These are phyloP conservation scores for Stachybotrys chlorohalonatus DNA, from an alignment of 2,329 filamentous ascomycete genomes.

Conservation along the genomic window DNA sequence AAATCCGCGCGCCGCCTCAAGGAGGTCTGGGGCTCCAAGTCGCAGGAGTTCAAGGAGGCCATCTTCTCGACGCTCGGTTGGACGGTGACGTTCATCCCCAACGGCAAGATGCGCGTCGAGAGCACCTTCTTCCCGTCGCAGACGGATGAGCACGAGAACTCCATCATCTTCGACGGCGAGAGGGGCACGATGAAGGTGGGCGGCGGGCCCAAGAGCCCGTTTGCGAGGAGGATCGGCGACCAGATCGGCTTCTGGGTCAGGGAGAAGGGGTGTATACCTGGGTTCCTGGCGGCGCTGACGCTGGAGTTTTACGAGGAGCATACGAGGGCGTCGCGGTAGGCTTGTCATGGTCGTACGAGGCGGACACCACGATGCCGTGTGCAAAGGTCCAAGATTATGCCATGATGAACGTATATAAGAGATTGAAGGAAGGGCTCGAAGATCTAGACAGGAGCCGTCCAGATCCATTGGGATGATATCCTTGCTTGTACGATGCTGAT, in stretches of 20 bases:
- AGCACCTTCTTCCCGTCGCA: conserved; percentile 68
- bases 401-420: no score
- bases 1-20: conserved; percentile 82
- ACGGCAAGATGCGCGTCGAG: conserved; percentile 89
- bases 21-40: conserved; percentile 87
- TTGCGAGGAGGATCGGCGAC: conserved; percentile 75
- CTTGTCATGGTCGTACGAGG: no score
- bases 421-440: not conserved
- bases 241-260: conserved; percentile 95
- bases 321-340: conserved; percentile 8
- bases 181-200: conserved; percentile 96
- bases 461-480: not conserved
- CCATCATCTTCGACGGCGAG: conserved; percentile 82
- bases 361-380: no score
- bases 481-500: not conserved
- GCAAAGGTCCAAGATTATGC: no score
- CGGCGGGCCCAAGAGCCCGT: conserved; percentile 77
- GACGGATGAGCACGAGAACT: conserved; percentile 62
- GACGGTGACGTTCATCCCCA: conserved; percentile 94
- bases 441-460: not conserved
- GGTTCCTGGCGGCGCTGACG: conserved; percentile 83
- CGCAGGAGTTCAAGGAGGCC: conserved; percentile 88
- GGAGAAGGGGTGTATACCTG: conserved; percentile 86
- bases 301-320: conserved; percentile 84
- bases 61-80: conserved; percentile 88